A percentile compares a stretch with the other conserved stretches of the same genome.
Evolutionary conservation across 2,329 filamentous ascomycete genomes (phyloP).

Genomic region (Xylaria digitata): DNA sequence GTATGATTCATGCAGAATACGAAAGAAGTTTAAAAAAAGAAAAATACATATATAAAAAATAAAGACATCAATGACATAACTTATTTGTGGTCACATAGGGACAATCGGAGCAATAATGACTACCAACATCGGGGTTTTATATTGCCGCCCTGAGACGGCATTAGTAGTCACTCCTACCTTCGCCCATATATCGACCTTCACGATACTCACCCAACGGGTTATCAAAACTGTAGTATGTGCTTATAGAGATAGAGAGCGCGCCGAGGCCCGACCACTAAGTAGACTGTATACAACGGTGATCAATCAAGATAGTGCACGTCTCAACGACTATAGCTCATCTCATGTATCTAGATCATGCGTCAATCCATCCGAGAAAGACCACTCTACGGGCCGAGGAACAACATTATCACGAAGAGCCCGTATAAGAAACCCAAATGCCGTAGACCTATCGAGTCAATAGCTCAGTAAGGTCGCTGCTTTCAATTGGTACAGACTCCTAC

Average conservation of each 20-base stretch:
- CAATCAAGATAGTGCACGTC: background rate
- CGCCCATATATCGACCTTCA: background rate
- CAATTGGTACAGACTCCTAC: too few species aligned
- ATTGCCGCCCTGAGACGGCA: background rate
- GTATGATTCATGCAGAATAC: slow-evolving; percentile 28
- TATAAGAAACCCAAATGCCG: background rate
- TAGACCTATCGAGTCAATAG: too few species aligned
- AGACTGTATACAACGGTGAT: background rate
- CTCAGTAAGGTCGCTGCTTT: background rate
- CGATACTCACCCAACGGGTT: background rate
- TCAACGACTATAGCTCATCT: slow-evolving; percentile 11
- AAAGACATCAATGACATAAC: background rate
- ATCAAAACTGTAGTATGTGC: slow-evolving; percentile 4
- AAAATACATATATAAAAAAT: too few species aligned
- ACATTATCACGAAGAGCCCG: background rate
- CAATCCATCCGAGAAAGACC: background rate
- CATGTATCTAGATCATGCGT: slow-evolving; percentile 21
- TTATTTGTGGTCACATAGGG: background rate
- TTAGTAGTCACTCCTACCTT: background rate
- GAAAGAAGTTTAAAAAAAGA: background rate
- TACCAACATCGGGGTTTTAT: background rate
- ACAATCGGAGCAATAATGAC: background rate
- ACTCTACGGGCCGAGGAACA: background rate
- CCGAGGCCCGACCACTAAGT: background rate
- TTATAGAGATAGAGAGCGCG: background rate